Base-by-base conservation (phyloP, 2,329 filamentous ascomycete species). In the Verticillium tricorpus region DNA sequence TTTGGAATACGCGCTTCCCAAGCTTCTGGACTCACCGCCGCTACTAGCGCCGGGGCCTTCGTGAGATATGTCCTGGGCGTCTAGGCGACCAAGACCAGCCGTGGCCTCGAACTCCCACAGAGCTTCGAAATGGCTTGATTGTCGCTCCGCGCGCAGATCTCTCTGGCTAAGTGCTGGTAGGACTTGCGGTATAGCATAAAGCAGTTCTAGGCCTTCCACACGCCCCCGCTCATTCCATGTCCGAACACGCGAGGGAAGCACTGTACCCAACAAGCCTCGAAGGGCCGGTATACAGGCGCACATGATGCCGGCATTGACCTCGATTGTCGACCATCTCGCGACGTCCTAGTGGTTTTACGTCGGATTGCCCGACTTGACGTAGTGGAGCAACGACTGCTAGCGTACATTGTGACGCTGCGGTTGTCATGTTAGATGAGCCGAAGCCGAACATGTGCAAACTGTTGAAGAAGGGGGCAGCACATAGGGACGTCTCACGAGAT, bases 251-350 rank as follows among this genome's bases (percentile, higher is more conserved):
- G 37, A 3, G 64, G 67, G 57, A 66, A 69, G 56, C 63, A n/a
- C 31, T 66, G 63, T 14, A 67, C 25, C 62, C 6, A 71, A 62
- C n/a, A 69, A 63, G 1, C 70, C 62, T 11, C 70, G 68, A 5
- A 70, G 54, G 12, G 68, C 62, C 5, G 71, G 71, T 68, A 73
- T 69, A 59, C 69, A 71, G 14, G 69, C 67, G 61, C 71, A 72
- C 12, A 72, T 66, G 17, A 73, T 70, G 57, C 70, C 67, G 3
- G 70, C 68, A 35, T 68, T 69, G 7, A 72, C 67, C 63, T 73
- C 71, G 8, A 73, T 67, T 1, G 64, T 67, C 56, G 70, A 71
- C 71, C 71, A 72, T 40, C 68, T 69, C 0, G 67, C 66, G 9
- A 67, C 60, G 8, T 67, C 67, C 2, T 65, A 67, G 2, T 71